Evolutionary conservation across 805 yeast species (phyloP).

Genomic region (Lachancea mirantina): DNA sequence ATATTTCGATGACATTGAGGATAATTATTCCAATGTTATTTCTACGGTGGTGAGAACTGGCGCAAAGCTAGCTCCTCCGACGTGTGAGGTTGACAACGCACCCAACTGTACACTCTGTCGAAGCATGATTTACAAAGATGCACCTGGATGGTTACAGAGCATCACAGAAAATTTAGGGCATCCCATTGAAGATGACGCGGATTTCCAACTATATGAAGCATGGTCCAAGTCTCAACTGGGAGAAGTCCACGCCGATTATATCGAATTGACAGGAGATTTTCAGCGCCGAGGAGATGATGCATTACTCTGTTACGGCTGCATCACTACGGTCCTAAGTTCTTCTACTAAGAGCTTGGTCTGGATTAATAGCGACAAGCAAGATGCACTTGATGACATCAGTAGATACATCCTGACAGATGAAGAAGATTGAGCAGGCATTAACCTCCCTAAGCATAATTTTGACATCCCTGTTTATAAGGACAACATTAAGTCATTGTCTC

Average conservation of each 20-base stretch:
- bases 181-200: slow-evolving; percentile 39
- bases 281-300: slow-evolving; percentile 16
- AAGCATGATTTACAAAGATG: slow-evolving; percentile 45
- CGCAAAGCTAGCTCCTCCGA: slow-evolving; percentile 56
- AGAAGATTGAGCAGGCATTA: too few relatives aligned
- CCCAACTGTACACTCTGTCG: slow-evolving; percentile 52
- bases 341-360: slow-evolving; percentile 35
- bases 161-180: slow-evolving; percentile 59
- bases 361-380: too few relatives aligned
- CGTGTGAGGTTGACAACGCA: slow-evolving; percentile 10
- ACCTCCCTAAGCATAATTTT: too few relatives aligned
- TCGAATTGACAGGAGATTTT: slow-evolving; percentile 17
- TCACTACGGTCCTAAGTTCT: too few relatives aligned
- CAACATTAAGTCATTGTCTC: too few relatives aligned
- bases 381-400: too few relatives aligned
- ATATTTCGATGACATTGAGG: slow-evolving; percentile 66
- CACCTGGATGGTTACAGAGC: slow-evolving; percentile 57
- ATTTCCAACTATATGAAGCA: slow-evolving; percentile 31
- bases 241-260: slow-evolving; percentile 13
- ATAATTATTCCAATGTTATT: slow-evolving; percentile 78
- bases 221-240: slow-evolving; percentile 30
- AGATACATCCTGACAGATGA: too few relatives aligned
- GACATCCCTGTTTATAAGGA: too few relatives aligned
- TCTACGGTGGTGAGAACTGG: slow-evolving; percentile 91
- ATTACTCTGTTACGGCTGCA: slow-evolving; percentile 70